Evolutionary conservation across 169 alveolate species (phyloP).

Genomic region (Plasmodium vinckei): DNA sequence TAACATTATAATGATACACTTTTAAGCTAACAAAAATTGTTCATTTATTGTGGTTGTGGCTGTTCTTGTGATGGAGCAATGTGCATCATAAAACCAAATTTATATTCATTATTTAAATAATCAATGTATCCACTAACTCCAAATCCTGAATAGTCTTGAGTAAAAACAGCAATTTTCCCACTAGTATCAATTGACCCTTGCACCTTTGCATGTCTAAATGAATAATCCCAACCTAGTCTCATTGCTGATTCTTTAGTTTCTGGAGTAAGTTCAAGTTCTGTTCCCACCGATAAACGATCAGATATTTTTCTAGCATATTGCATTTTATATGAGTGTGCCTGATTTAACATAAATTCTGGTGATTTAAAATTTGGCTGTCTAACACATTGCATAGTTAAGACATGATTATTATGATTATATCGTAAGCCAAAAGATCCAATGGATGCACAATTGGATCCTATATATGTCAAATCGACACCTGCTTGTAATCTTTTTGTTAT

Average conservation of each 20-base stretch:
- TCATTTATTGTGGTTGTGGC: constrained; percentile 13
- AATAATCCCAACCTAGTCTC: constrained; percentile 92
- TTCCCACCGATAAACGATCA: constrained; percentile 91
- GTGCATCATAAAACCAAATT: constrained; percentile 94
- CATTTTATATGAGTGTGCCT: constrained; percentile 83
- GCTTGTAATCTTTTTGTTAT: constrained; percentile 86
- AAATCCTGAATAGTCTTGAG: constrained; percentile 90
- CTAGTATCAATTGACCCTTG: constrained; percentile 92
- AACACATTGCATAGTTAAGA: constrained; percentile 81
- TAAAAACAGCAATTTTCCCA: constrained; percentile 91
- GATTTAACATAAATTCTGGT: constrained; percentile 83
- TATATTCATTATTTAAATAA: constrained; percentile 89
- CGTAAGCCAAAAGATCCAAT: constrained; percentile 91
- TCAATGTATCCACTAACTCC: constrained; percentile 93
- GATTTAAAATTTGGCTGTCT: constrained; percentile 91
- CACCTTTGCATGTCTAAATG: constrained; percentile 93
- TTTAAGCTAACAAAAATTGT: no score
- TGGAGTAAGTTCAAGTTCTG: constrained; percentile 91
- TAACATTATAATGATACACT: no score
- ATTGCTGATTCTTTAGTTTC: constrained; percentile 86
- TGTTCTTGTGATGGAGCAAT: constrained; percentile 88
- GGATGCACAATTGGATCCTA: constrained; percentile 91
- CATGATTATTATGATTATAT: constrained; percentile 86
- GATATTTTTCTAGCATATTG: constrained; percentile 87
- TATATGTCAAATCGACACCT: constrained; percentile 93